Conservation (phyloP, 2,329 filamentous ascomycete species). For the Geosmithia flava region DNA sequence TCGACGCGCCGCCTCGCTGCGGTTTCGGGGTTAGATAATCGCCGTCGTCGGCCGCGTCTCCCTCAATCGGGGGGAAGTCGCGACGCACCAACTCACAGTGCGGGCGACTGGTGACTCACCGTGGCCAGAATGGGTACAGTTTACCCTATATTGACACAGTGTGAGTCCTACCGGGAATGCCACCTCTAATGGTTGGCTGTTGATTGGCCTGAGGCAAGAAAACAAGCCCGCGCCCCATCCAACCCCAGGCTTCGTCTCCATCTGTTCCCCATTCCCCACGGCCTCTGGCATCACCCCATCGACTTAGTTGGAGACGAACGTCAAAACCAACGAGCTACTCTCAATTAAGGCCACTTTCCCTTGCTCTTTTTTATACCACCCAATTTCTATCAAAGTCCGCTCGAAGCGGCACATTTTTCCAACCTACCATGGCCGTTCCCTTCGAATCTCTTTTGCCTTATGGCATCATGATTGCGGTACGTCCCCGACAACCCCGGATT, state of each 20-base stretch:
- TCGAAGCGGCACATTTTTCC: background rate
- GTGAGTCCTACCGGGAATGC: background rate
- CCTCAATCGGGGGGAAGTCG: background rate
- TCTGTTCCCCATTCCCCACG: background rate
- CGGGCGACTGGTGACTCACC: background rate
- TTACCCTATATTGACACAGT: background rate
- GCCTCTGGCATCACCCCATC: background rate
- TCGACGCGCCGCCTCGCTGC: background rate
- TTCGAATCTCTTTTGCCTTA: conserved; percentile 54
- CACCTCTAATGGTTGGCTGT: background rate
- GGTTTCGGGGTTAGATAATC: background rate
- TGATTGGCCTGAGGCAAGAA: background rate
- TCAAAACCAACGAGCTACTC: background rate
- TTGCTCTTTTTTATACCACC: background rate
- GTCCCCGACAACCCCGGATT: conserved; percentile 11
- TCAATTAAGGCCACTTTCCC: background rate
- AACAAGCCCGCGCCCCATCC: background rate
- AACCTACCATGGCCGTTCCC: conserved; percentile 43
- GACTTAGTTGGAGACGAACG: background rate
- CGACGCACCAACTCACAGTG: background rate
- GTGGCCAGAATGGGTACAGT: background rate
- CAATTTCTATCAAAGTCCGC: background rate
- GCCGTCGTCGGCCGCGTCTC: background rate
- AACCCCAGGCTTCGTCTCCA: background rate
- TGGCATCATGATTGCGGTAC: conserved; percentile 50